Conservation (phyloP, 352 stramenopile genomes). For the Phytophthora megakarya region DNA sequence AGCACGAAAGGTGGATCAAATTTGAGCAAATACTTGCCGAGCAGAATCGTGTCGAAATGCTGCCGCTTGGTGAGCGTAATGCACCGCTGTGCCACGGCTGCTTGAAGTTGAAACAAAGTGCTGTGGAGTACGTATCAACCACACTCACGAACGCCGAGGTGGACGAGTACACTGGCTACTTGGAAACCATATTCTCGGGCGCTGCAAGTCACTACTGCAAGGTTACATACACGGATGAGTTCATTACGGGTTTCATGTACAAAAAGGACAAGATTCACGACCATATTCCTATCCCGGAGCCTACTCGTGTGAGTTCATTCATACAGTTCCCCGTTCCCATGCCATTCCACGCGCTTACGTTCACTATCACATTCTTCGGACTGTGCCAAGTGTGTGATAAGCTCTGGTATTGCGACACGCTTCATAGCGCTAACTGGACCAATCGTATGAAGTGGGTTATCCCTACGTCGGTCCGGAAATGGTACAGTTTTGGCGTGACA, state of each 20-base stretch:
- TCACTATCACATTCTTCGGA: slow-evolving; percentile 85
- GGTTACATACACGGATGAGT: slow-evolving; percentile 84
- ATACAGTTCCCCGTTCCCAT: slow-evolving; percentile 89
- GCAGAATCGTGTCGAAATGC: slow-evolving; percentile 85
- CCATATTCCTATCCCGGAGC: slow-evolving; percentile 87
- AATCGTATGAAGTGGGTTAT: slow-evolving; percentile 92
- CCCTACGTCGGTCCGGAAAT: slow-evolving; percentile 83
- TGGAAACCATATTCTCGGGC: slow-evolving; percentile 87
- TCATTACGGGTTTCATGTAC: slow-evolving; percentile 89
- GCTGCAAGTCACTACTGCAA: slow-evolving; percentile 83
- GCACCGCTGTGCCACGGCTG: slow-evolving; percentile 82
- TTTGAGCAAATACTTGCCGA: slow-evolving; percentile 78
- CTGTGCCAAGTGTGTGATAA: slow-evolving; percentile 89
- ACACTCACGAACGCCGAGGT: slow-evolving; percentile 68
- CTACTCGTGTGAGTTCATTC: slow-evolving; percentile 85
- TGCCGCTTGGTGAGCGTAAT: slow-evolving; percentile 78
- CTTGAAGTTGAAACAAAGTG: slow-evolving; percentile 79
- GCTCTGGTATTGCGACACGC: slow-evolving; percentile 87
- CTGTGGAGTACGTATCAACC: slow-evolving; percentile 76
- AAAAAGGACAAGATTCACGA: slow-evolving; percentile 93
- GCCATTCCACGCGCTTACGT: slow-evolving; percentile 88
- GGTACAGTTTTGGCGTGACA: slow-evolving; percentile 85
- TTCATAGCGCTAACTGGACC: slow-evolving; percentile 83
- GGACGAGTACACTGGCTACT: slow-evolving; percentile 67
- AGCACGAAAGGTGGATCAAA: slow-evolving; percentile 72